These are phyloP conservation scores for Komagataella populi DNA, from an alignment of 805 yeast genomes.

Conservation along the genomic window DNA sequence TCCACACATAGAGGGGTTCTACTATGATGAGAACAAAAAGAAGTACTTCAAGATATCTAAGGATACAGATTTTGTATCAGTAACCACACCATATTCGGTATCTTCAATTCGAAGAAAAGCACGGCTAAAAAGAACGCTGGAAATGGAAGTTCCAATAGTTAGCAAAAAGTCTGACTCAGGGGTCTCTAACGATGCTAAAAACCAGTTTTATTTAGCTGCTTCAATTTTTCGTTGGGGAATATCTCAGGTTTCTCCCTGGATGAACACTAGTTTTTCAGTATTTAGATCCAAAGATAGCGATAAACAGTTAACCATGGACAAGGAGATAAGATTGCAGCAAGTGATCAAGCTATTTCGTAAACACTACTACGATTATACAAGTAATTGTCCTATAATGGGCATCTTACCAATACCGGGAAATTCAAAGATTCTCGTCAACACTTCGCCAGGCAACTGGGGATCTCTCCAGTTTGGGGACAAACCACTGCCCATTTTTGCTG, in stretches of 20 bases:
- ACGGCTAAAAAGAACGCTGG: neutral
- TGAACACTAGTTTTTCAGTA: neutral
- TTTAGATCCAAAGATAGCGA: neutral
- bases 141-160: neutral
- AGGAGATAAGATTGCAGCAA: neutral
- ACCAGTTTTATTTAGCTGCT: neutral
- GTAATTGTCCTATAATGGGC: neutral
- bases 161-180: neutral
- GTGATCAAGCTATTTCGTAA: neutral
- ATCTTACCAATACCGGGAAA: neutral
- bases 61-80: neutral
- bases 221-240: neutral
- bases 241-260: neutral
- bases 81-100: neutral
- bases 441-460: neutral
- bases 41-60: constrained; percentile 7
- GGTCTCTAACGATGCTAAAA: neutral
- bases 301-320: neutral
- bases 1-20: constrained; percentile 5
- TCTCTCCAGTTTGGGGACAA: neutral
- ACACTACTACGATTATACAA: neutral
- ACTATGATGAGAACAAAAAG: constrained; percentile 8
- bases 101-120: neutral
- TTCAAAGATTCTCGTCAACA: neutral
- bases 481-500: neutral